Percentiles rank a stretch among this genome's conserved stretches.
These are phyloP conservation scores for Hypomontagnella monticulosa DNA, from an alignment of 495 filamentous ascomycete genomes.

Conservation along the genomic window DNA sequence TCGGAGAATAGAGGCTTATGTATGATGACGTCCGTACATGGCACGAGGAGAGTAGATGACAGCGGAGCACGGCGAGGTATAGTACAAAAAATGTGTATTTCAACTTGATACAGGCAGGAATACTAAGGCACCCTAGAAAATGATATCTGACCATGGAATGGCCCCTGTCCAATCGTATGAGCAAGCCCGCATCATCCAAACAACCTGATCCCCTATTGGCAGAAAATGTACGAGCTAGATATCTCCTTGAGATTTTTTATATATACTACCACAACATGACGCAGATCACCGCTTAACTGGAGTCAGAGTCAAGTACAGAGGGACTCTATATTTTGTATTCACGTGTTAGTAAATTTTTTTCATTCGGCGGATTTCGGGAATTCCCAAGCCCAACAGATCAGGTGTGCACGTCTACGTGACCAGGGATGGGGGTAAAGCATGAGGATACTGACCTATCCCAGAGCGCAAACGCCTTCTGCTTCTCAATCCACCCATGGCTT, in stretches of 20 bases:
- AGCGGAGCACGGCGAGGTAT: no score
- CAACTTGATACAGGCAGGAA: no score
- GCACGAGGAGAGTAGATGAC: no score
- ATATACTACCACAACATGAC: background rate
- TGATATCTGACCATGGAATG: no score
- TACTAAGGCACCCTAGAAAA: no score
- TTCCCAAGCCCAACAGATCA: background rate
- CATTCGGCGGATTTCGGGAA: background rate
- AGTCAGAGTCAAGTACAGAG: conserved; percentile 33
- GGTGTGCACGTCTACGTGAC: no score
- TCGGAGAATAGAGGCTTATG: no score
- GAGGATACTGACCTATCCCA: conserved; percentile 41
- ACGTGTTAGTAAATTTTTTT: background rate
- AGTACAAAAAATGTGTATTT: no score
- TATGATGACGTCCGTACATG: no score
- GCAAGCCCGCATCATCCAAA: background rate
- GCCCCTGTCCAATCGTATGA: no score
- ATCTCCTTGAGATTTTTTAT: background rate
- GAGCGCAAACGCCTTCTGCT: conserved; percentile 39
- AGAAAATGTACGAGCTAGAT: no score
- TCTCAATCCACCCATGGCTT: conserved; percentile 45
- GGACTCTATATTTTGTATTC: conserved; percentile 20
- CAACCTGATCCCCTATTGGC: no score
- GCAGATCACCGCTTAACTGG: conserved; percentile 30
- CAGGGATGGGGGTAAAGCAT: background rate